Evolutionary conservation across 2,329 filamentous ascomycete genomes (phyloP), one percentile per base, ranked within the genome.

Genomic region (Colletotrichum sp.): DNA sequence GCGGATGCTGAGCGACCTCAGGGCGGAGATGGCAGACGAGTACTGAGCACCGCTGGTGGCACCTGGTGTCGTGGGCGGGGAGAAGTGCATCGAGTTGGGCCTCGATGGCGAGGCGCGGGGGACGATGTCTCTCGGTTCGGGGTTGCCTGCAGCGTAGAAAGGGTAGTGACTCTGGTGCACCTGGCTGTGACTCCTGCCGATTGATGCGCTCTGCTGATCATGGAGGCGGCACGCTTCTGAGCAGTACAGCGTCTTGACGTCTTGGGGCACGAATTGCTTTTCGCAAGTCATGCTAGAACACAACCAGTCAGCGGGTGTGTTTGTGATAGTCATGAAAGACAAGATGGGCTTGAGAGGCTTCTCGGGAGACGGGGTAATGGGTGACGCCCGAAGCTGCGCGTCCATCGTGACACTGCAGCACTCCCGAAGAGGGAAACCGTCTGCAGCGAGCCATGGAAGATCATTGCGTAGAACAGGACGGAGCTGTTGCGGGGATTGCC

Each of bases 31-130:
- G 77, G 90, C 90, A 57, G 88, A 90, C 65, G 88, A 87, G 76
- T 88, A 86, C 72, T 87, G 84, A 24, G 15, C 57, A 57, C 73
- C 70, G 49, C 32, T 71, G 62, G 72, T 76, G 65, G 71, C 77
- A 79, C 82, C 85, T 73, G 87, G 86, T 67, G 87, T 90, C 30
- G 85, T 88, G 55, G 88, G 87, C 78, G 90, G 90, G 78, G 89
- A 89, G 80, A 90, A 85, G 82, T 91, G 85, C 81, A 87, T 88
- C 68, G 90, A 89, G 81, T 85, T 89, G 59, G 91, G 90, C 75
- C 91, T 88, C 18, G 92, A 93, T 15, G 92, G 92, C 13, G 91
- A 92, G 44, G 91, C 91, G 76, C 91, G 90, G 66, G 92, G 92
- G 78, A 93, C 89, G 79, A 93, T 93, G 82, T 93, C 92, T 79